Evolutionary conservation across 31 red algal species (phyloP).

Genomic region (Asparagopsis taxiformis): DNA sequence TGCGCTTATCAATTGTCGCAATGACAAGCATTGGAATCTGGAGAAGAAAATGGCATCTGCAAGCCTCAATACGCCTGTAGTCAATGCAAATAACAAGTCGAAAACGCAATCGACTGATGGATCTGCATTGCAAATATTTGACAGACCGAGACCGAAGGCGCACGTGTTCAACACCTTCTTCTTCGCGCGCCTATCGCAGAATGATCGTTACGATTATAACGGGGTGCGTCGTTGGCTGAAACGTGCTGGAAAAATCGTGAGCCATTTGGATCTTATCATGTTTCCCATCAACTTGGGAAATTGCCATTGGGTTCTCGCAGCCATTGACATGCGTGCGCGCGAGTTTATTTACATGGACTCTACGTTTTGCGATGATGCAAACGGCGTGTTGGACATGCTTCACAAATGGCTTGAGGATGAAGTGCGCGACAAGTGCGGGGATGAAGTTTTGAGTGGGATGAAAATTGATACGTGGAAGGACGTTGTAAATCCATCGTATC

Average conservation of each 20-base stretch:
- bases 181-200: constrained; percentile 31
- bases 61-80: neutral
- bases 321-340: constrained; percentile 35
- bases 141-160: constrained; percentile 2
- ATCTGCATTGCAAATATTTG: no score
- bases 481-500: constrained; percentile 33
- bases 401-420: constrained; percentile 74
- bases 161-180: constrained; percentile 66
- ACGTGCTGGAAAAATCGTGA: constrained; percentile 27
- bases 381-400: constrained; percentile 19
- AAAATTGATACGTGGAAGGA: constrained; percentile 47
- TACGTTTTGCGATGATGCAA: constrained; percentile 28
- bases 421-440: constrained; percentile 49
- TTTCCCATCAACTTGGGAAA: constrained; percentile 73
- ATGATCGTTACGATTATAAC: constrained; percentile 42
- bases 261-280: constrained; percentile 36
- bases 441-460: constrained; percentile 36
- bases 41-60: constrained; percentile 12
- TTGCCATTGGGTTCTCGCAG: constrained; percentile 77
- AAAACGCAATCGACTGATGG: no score
- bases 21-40: constrained; percentile 9
- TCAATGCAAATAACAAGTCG: neutral
- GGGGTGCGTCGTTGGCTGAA: constrained; percentile 58
- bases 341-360: constrained; percentile 66
- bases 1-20: constrained; percentile 57